These are phyloP conservation scores for Taphrina deformans DNA, from an alignment of 1,139 yeast genomes.

Conservation along the genomic window DNA sequence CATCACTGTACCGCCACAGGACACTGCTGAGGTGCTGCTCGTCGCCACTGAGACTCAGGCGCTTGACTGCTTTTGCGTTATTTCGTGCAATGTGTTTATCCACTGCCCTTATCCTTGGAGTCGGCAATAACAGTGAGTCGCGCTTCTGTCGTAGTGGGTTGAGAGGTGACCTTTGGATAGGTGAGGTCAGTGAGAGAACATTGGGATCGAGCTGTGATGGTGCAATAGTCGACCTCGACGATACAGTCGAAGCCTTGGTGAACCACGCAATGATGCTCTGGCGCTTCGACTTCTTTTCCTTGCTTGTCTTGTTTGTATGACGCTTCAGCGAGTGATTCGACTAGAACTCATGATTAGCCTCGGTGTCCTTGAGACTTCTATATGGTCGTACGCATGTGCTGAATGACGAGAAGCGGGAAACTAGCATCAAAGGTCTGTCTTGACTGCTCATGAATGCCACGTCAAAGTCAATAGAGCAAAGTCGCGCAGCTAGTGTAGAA, in stretches of 20 bases:
- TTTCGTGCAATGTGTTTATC: not conserved
- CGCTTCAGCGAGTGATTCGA: not conserved
- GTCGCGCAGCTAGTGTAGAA: too few species aligned
- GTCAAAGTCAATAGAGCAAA: too few species aligned
- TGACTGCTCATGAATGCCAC: not conserved
- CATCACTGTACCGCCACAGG: constrained; percentile 10
- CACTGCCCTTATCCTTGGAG: not conserved
- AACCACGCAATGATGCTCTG: constrained; percentile 12
- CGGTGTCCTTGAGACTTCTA: not conserved
- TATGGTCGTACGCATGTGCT: constrained; percentile 1
- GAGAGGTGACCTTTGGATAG: not conserved
- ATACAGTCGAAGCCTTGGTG: not conserved
- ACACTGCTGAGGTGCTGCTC: not conserved
- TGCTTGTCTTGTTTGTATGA: not conserved
- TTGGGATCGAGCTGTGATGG: not conserved
- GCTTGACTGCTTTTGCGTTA: not conserved
- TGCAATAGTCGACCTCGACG: not conserved
- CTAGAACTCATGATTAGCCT: not conserved
- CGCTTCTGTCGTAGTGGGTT: not conserved
- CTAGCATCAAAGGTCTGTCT: not conserved
- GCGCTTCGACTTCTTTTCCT: constrained; percentile 6
- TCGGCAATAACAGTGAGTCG: not conserved
- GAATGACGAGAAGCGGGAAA: constrained; percentile 7
- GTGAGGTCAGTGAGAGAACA: not conserved
- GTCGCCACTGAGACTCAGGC: not conserved